A percentile compares a stretch with the other conserved stretches of the same genome.
Conservation (phyloP, 2,329 filamentous ascomycete species). For the Ascochyta clinopodiicola region DNA sequence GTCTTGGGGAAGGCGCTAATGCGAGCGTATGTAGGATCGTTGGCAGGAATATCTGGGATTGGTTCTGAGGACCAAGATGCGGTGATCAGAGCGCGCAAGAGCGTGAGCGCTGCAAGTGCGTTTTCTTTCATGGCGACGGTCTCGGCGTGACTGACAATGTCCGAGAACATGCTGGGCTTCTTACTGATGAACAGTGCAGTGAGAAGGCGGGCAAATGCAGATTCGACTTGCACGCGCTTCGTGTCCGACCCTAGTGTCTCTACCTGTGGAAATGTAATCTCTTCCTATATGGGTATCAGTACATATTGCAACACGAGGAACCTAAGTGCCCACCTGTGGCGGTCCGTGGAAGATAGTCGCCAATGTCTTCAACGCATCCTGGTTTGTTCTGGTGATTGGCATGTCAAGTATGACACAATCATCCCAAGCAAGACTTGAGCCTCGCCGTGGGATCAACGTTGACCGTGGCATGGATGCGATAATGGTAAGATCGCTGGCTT, state of each 20-base stretch:
- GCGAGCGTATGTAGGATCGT: slow-evolving; percentile 56
- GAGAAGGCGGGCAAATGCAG: slow-evolving; percentile 60
- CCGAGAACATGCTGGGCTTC: slow-evolving; percentile 59
- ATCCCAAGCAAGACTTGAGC: slow-evolving; percentile 46
- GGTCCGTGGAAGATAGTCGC: slow-evolving; percentile 65
- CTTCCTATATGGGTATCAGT: slow-evolving; percentile 28
- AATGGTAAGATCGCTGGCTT: slow-evolving; percentile 63
- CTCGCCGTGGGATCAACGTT: slow-evolving; percentile 55
- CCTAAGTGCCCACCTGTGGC: slow-evolving; percentile 22
- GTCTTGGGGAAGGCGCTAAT: slow-evolving; percentile 44
- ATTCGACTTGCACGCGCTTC: slow-evolving; percentile 54
- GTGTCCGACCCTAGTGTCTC: slow-evolving; percentile 30
- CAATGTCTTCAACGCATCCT: slow-evolving; percentile 61
- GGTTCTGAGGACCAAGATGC: slow-evolving; percentile 59
- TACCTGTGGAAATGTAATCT: slow-evolving; percentile 46
- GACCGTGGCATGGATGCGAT: slow-evolving; percentile 63
- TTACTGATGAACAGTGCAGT: slow-evolving; percentile 61
- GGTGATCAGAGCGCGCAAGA: slow-evolving; percentile 60
- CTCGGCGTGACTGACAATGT: slow-evolving; percentile 61
- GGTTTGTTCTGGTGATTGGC: slow-evolving; percentile 60
- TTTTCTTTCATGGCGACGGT: slow-evolving; percentile 63
- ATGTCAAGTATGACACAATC: slow-evolving; percentile 55
- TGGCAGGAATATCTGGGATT: slow-evolving; percentile 54
- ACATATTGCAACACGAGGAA: background rate
- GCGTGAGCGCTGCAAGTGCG: slow-evolving; percentile 61